Base-by-base conservation (phyloP, 805 yeast genomes). In the Sugiyamaella valdiviana region DNA sequence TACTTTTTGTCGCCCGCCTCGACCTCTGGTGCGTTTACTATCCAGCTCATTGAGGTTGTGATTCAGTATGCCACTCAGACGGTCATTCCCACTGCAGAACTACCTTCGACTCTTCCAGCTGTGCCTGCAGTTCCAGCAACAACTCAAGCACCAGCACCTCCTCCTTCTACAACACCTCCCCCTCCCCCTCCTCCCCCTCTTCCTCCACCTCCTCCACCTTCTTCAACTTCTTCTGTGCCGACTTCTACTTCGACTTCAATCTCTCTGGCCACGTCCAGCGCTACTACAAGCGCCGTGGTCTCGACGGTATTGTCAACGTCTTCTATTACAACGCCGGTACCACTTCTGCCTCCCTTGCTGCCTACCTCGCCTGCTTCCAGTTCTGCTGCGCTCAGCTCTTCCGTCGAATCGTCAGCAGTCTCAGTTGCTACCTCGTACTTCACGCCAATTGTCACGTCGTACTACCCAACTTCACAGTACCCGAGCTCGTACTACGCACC, bases 1-100 rank as follows among this genome's bases (percentile, higher is more conserved):
- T 49, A 32, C 26, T 20, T 39, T 17, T 22, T 54, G n/a, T 48
- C 32, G 16, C 16, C 50, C 15, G 57, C 51, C n/a, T 19, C 41
- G 14, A 21, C 42, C 2, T 35, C 39, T 3, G 51, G 46, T 2
- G 32, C 47, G 5, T 39, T 49, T 29, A 50, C 53, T 19, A 35
- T 53, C 26, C 17, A 23, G 32, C 32, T 26, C 32, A 26, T 26
- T 26, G 32, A 26, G 32, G 32, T 26, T 12, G 32, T 26, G 9
- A 26, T 26, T 6, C 32, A 26, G 3, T 26, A 26, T 26, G 32
- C 32, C 14, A 26, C 43, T 16, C 21, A 9, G 10, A 39, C 45
- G 9, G 45, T 42, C 12, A 22, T 22, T 29, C 45, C 45, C 3
- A 9, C 42, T 4, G 42, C 45, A 36, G 42, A 3, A 36, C 39